Base-by-base conservation (phyloP, 1,284 basidiomycete genomes). In the Coriolopsis trogii region DNA sequence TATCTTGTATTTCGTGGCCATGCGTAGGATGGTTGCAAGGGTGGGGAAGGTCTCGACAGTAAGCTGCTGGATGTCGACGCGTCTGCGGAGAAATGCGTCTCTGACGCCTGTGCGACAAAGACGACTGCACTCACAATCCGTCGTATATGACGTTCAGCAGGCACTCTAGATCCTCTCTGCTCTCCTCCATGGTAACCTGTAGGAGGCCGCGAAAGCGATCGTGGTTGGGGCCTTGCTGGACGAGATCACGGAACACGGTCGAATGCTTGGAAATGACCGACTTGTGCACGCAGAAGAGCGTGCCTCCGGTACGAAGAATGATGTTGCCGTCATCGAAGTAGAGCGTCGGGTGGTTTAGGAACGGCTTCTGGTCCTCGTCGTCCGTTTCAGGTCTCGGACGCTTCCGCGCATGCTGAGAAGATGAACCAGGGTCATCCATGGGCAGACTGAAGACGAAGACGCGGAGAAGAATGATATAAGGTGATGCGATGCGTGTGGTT, bases 251-350 rank as follows among this genome's bases (percentile, higher is more conserved):
- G 20, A 70, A 58, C 13, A 66, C 60, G 18, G 59, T 39, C 2
- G 67, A 69, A 38, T 65, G 62, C 24, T 60, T 59, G 25, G 62
- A 55, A 6, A 70, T 56, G 20, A 68, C 44, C 1, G 64, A 64
- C 5, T 44, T 55, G 45, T 69, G 67, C 12, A 68, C 63, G 51
- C 67, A 61, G 51, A 68, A 69, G 36, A 65, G 57, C 3, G 47
- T 57, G 16, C 62, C 44, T 2, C 55, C 55, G 1, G 51, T 48
- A 10, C 55, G 55, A 20, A 70, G 51, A 28, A 69, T 63, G 53
- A 67, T 56, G 45, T 67, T 67, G n/a, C 68, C 68, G 44, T 70
- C 68, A 23, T 64, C 58, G 41, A 64, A 64, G 49, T 66, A 68
- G 31, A 70, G 61, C 7, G 62, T 57, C 10, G 62, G 58, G 41